These are phyloP conservation scores for Fusarium sororula DNA, from an alignment of 2,329 filamentous ascomycete genomes.

Conservation along the genomic window DNA sequence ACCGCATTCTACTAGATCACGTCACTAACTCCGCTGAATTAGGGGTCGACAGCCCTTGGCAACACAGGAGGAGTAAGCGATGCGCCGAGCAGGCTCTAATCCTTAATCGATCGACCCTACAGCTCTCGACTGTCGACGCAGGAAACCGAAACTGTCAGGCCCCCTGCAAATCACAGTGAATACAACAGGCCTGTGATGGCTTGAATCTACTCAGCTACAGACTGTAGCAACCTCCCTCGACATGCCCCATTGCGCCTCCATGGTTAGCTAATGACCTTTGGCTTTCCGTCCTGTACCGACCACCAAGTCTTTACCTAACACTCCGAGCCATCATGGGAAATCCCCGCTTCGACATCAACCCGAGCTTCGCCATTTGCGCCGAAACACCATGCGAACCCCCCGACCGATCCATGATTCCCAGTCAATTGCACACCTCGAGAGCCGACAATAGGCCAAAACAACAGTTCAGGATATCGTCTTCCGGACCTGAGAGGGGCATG, in stretches of 20 bases:
- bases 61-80: constrained; percentile 46
- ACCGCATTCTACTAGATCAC: neutral
- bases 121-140: constrained; percentile 15
- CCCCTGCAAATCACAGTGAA: constrained; percentile 29
- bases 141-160: neutral
- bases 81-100: constrained; percentile 42
- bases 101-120: constrained; percentile 47
- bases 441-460: neutral
- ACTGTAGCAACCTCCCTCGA: neutral
- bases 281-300: neutral
- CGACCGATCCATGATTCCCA: neutral
- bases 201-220: neutral
- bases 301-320: neutral
- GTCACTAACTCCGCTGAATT: fast-evolving
- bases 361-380: neutral
- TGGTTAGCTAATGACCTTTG: too few species aligned
- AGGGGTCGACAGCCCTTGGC: constrained; percentile 33
- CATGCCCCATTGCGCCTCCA: too few species aligned
- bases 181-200: constrained; percentile 32
- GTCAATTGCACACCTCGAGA: fast-evolving
- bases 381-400: neutral
- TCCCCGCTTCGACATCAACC: neutral
- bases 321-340: neutral
- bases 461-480: fast-evolving
- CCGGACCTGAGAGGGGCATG: fast-evolving